These are phyloP conservation scores for Mercurialis annua DNA, from an alignment of 345 rosid species.

Conservation along the genomic window DNA sequence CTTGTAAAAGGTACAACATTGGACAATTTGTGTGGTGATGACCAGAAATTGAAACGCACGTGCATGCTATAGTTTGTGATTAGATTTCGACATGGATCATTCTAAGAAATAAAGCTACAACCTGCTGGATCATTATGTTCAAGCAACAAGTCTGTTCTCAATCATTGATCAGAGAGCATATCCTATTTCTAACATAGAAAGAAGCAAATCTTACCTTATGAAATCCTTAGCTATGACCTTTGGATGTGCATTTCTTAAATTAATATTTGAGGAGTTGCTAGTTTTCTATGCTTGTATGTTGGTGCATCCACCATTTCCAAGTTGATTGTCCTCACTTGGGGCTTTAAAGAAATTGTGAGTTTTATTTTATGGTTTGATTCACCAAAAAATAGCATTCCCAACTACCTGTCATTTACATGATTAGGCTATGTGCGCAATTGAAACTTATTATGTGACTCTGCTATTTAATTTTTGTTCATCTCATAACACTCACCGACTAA, in stretches of 20 bases:
- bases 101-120: not conserved
- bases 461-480: not conserved
- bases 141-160: not conserved
- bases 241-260: not conserved
- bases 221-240: not conserved
- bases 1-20: not conserved
- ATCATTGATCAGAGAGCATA: not conserved
- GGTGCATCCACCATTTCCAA: not conserved
- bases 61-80: not conserved
- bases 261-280: not conserved
- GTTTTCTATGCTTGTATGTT: not conserved
- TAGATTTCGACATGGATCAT: not conserved
- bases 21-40: not conserved
- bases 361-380: not conserved
- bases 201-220: not conserved
- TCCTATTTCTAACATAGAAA: not conserved
- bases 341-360: not conserved
- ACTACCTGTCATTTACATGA: not conserved
- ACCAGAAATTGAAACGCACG: not conserved
- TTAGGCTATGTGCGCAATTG: not conserved
- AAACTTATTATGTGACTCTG: not conserved
- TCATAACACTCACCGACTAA: not conserved
- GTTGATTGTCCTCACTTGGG: not conserved
- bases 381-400: not conserved
- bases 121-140: not conserved